These are phyloP conservation scores for Amanita phalloides DNA, from an alignment of 768 basidiomycete genomes.

Conservation along the genomic window DNA sequence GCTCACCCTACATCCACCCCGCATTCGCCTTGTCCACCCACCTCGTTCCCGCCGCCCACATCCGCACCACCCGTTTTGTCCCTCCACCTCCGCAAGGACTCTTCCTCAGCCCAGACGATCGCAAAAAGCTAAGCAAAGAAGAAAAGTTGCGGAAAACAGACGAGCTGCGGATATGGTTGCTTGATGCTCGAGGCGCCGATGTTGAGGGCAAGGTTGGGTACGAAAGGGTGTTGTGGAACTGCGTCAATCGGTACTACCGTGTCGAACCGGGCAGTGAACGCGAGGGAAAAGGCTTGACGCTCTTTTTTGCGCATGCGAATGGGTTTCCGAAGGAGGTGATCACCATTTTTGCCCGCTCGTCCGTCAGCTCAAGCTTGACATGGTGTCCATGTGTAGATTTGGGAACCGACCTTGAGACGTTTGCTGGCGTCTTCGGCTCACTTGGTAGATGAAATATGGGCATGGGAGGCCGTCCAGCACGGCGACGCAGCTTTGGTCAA, in stretches of 20 bases:
- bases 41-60: slow-evolving; percentile 41
- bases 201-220: slow-evolving; percentile 21
- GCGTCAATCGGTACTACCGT: slow-evolving; percentile 59
- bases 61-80: slow-evolving; percentile 32
- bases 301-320: slow-evolving; percentile 77
- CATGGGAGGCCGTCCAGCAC: slow-evolving; percentile 76
- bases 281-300: slow-evolving; percentile 32
- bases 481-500: slow-evolving; percentile 81
- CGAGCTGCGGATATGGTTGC: slow-evolving; percentile 15
- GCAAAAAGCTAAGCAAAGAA: slow-evolving; percentile 22
- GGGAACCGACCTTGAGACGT: slow-evolving; percentile 56
- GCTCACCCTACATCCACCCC: slow-evolving; percentile 20
- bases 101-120: neutral
- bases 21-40: slow-evolving; percentile 41
- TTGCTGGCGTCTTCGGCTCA: slow-evolving; percentile 35
- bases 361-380: neutral
- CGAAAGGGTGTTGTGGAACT: slow-evolving; percentile 50
- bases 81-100: slow-evolving; percentile 17
- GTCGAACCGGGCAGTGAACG: slow-evolving; percentile 14
- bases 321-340: slow-evolving; percentile 79
- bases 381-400: slow-evolving; percentile 38
- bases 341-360: slow-evolving; percentile 9
- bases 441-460: slow-evolving; percentile 61
- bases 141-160: slow-evolving; percentile 18
- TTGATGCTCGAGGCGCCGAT: slow-evolving; percentile 20